phyloP scores from a whole-genome alignment of 1,284 basidiomycete species.

The Heimioporus punctisporus region DNA sequence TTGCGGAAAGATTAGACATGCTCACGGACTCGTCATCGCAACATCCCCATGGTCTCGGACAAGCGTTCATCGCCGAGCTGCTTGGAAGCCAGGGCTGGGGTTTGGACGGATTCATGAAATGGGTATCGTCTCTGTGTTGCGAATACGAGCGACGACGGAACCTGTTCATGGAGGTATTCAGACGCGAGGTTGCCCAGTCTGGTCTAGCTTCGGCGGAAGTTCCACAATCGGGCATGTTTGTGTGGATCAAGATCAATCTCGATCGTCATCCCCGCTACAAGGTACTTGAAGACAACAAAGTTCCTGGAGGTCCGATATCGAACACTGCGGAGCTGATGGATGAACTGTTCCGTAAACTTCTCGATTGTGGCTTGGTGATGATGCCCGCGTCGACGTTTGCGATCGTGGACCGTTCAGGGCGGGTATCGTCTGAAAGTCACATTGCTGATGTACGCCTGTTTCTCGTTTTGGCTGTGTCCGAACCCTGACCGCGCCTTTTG shows the following conservation, averaged over 20 bases:
- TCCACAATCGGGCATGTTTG: slow-evolving; percentile 38
- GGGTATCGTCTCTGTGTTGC: slow-evolving; percentile 29
- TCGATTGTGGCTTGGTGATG: slow-evolving; percentile 32
- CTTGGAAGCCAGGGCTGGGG: slow-evolving; percentile 30
- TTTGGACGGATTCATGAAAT: slow-evolving; percentile 35
- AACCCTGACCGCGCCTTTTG: background rate
- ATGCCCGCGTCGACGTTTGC: slow-evolving; percentile 38
- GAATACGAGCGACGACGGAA: slow-evolving; percentile 34
- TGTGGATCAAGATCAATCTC: slow-evolving; percentile 37
- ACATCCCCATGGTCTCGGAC: slow-evolving; percentile 32
- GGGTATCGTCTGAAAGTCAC: slow-evolving; percentile 11
- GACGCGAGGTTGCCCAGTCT: slow-evolving; percentile 19
- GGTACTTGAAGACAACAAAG: slow-evolving; percentile 14
- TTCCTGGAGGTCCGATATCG: slow-evolving; percentile 18
- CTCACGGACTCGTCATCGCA: slow-evolving; percentile 35
- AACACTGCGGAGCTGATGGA: slow-evolving; percentile 38
- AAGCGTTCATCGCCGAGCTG: slow-evolving; percentile 34
- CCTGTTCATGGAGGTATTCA: slow-evolving; percentile 34
- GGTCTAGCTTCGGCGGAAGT: slow-evolving; percentile 26
- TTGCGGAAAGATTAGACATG: slow-evolving; percentile 51
- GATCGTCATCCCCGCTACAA: slow-evolving; percentile 30
- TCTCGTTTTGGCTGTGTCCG: background rate
- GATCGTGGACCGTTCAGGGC: slow-evolving; percentile 27
- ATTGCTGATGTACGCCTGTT: slow-evolving; percentile 28
- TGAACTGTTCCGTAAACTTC: slow-evolving; percentile 32